A percentile compares a stretch with the other conserved stretches of the same genome.
phyloP scores from a whole-genome alignment of 179 eudicot genomes.

The Heliamphora pulchella region DNA sequence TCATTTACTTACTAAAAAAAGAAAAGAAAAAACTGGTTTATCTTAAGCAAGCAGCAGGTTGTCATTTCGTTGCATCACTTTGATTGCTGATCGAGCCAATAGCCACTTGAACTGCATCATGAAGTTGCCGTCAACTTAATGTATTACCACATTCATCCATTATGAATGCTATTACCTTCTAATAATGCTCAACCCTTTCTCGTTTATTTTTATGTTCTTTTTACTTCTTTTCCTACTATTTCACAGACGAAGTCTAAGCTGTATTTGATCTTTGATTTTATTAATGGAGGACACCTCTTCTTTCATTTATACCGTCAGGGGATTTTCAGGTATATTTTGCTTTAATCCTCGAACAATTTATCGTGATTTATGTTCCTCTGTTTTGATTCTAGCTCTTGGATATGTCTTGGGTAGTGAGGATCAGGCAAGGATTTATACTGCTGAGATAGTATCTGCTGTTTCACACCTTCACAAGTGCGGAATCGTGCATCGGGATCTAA shows the following conservation, averaged over 20 bases:
- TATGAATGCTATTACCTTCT: neutral
- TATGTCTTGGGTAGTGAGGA: conserved; percentile 69
- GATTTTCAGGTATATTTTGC: conserved; percentile 61
- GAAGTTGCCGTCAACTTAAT: neutral
- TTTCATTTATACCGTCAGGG: conserved; percentile 84
- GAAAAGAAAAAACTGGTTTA: neutral
- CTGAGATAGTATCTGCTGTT: conserved; percentile 91
- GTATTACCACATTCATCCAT: neutral
- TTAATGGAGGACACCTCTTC: conserved; percentile 93
- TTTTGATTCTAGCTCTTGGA: conserved; percentile 28
- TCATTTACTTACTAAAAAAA: too few species aligned
- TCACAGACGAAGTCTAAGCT: conserved; percentile 86
- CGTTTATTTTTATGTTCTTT: conserved; percentile 7
- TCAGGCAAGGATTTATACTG: conserved; percentile 81
- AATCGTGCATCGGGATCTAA: conserved; percentile 94
- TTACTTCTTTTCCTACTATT: neutral
- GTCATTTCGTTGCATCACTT: neutral
- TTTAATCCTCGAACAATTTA: neutral
- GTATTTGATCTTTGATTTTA: conserved; percentile 81
- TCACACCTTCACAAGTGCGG: conserved; percentile 88
- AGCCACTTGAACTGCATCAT: neutral
- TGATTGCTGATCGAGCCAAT: neutral
- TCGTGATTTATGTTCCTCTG: conserved; percentile 18
- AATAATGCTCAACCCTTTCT: neutral
- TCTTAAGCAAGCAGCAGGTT: neutral